phyloP scores from a whole-genome alignment of 2,329 filamentous ascomycete genomes.

The Neonectria coccinea region DNA sequence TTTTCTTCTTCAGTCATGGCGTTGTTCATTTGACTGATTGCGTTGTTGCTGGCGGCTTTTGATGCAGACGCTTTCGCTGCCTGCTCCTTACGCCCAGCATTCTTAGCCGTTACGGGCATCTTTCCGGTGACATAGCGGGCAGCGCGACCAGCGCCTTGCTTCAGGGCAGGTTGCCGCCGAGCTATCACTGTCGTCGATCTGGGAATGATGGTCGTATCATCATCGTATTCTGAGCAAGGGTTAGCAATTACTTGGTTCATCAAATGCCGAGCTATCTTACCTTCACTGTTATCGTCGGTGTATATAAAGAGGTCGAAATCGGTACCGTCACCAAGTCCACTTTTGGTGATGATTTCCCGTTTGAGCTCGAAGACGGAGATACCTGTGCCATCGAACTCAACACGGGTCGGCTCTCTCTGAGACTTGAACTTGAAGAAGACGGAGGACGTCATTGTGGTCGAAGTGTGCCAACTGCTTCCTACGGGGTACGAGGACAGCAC shows the following conservation, averaged over 20 bases:
- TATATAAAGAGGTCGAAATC: slow-evolving; percentile 97
- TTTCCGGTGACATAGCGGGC: slow-evolving; percentile 96
- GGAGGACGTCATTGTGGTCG: slow-evolving; percentile 84
- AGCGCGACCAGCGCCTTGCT: slow-evolving; percentile 88
- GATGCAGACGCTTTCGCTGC: slow-evolving; percentile 67
- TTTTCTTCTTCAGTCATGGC: slow-evolving; percentile 94
- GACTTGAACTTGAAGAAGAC: slow-evolving; percentile 99
- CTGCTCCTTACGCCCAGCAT: slow-evolving; percentile 75
- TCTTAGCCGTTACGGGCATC: slow-evolving; percentile 90
- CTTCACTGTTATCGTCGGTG: slow-evolving; percentile 90
- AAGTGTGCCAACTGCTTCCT: slow-evolving; percentile 42
- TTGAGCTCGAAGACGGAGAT: slow-evolving; percentile 99
- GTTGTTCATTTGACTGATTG: slow-evolving; percentile 75
- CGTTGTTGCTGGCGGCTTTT: slow-evolving; percentile 69
- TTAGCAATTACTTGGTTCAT: slow-evolving; percentile 43
- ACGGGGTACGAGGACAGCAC: slow-evolving; percentile 44
- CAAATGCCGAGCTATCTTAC: slow-evolving; percentile 64
- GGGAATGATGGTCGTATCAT: slow-evolving; percentile 97
- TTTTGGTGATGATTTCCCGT: slow-evolving; percentile 96
- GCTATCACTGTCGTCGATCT: slow-evolving; percentile 95
- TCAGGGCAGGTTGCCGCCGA: slow-evolving; percentile 83
- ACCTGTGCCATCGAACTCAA: slow-evolving; percentile 96
- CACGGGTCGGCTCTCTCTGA: slow-evolving; percentile 92
- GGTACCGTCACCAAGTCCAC: slow-evolving; percentile 91
- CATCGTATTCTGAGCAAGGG: slow-evolving; percentile 81